Base-by-base conservation (phyloP, 116 monocot species). In the Dioscorea cayenensis region DNA sequence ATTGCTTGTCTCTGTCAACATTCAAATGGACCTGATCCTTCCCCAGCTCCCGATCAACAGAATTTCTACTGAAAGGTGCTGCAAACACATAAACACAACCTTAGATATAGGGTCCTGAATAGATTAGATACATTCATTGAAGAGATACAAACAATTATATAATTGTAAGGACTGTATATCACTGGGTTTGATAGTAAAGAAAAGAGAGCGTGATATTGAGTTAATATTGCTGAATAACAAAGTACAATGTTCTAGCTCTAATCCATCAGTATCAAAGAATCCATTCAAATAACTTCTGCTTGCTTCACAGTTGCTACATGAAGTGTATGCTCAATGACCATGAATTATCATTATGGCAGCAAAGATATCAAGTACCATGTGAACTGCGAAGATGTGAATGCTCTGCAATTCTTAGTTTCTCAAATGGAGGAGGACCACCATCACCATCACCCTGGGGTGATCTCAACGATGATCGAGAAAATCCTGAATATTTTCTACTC, bases 401-500 rank as follows among this genome's bases (percentile, higher is more conserved):
- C 36, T 60, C 70, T 49, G 75, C 83, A 65, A 80, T 73, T 51
- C 78, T 78, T 64, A 97, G 69, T 78, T 90, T 97, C 82, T 90
- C 88, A 81, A 97, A 92, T 66, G 86, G 84, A 72, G 90, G 96
- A 50, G 93, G 93, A 27, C 90, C 90, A 67, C 11, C 68, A 36
- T 75, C 79, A 66, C 85, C 84, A 68, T 76, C 73, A 52, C 73
- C 79, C 49, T 77, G 71, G 67, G 88, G 79, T 58, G 49, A 65
- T 66, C 75, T 91, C 23, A 71, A 61, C 25, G 77, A 70, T 70
- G 78, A 70, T n/a, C 90, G 82, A 65, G 90, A 87, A 28, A 90
- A 84, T 19, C 86, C 83, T 13, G 96, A 92, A 73, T 84, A 92
- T 76, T 90, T 97, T 79, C 75, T 87, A 75, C 77, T 90, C 77